These are phyloP conservation scores for Trametes cinnabarina DNA, from an alignment of 768 basidiomycete genomes.

Conservation along the genomic window DNA sequence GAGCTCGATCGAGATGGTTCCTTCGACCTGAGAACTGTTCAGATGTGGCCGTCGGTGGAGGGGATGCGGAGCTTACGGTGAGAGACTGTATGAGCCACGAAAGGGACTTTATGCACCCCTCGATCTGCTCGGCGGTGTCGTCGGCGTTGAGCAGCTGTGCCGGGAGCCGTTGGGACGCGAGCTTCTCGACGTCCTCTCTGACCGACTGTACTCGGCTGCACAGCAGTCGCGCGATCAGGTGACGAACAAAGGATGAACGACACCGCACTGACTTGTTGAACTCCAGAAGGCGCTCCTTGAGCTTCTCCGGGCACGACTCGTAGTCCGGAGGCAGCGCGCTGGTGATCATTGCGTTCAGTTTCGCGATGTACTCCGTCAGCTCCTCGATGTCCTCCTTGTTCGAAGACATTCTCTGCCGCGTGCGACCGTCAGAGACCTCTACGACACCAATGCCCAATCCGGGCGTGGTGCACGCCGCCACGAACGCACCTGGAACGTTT, in stretches of 20 bases:
- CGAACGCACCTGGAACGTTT: background rate
- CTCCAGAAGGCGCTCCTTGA: background rate
- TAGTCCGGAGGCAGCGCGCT: background rate
- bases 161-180: background rate
- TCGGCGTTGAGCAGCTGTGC: background rate
- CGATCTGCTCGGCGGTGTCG: background rate
- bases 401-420: background rate
- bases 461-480: background rate
- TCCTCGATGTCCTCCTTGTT: background rate
- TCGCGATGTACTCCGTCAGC: background rate
- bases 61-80: background rate
- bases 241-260: background rate
- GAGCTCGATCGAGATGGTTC: background rate
- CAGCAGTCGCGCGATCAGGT: background rate
- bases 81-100: background rate
- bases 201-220: background rate
- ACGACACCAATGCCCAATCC: background rate
- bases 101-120: background rate
- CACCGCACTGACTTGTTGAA: background rate
- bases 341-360: background rate
- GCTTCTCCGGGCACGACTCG: background rate
- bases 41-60: background rate
- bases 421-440: too few species aligned
- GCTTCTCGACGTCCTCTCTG: background rate
- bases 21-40: background rate